A percentile compares a stretch with the other conserved stretches of the same genome.
These are phyloP conservation scores for Pascua guehoae DNA, from an alignment of 1,284 basidiomycete genomes.

Conservation along the genomic window DNA sequence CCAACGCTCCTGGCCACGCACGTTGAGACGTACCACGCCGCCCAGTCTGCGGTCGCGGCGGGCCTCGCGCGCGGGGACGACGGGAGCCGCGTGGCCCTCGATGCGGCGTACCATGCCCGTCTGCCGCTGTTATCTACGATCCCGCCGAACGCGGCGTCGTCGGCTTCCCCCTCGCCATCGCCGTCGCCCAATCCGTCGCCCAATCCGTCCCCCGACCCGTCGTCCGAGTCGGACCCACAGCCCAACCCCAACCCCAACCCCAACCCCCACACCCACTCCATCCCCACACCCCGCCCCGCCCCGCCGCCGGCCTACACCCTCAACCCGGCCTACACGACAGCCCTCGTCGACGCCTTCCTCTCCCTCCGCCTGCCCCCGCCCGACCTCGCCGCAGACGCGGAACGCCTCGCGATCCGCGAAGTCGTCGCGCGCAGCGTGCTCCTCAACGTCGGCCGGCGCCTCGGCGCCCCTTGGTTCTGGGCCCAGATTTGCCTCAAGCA, in stretches of 20 bases:
- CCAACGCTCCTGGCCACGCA: slow-evolving; percentile 30
- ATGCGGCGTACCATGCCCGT: slow-evolving; percentile 32
- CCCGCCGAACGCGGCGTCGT: background rate
- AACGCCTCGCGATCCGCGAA: slow-evolving; percentile 48
- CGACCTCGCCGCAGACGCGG: slow-evolving; percentile 43
- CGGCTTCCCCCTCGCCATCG: slow-evolving; percentile 1
- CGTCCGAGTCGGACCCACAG: slow-evolving; percentile 3
- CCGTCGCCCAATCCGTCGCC: background rate
- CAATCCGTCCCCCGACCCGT: background rate
- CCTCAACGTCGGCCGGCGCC: slow-evolving; percentile 33
- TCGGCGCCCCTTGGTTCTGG: slow-evolving; percentile 49
- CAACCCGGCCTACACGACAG: slow-evolving; percentile 43
- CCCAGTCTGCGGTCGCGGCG: slow-evolving; percentile 9
- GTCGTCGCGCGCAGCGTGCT: slow-evolving; percentile 49
- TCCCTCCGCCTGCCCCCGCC: slow-evolving; percentile 35
- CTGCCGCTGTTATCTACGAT: slow-evolving; percentile 21
- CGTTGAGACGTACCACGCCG: slow-evolving; percentile 24
- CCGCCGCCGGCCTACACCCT: slow-evolving; percentile 17
- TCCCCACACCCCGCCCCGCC: no score
- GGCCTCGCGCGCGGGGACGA: background rate
- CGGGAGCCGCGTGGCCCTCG: background rate
- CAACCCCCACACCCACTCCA: background rate
- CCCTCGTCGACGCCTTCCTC: slow-evolving; percentile 45
- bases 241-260: background rate
- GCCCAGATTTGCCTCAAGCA: slow-evolving; percentile 21